Evolutionary conservation across 257 asterid genomes (phyloP), one percentile per base, ranked within the genome.

Genomic region (Rehmannia glutinosa): DNA sequence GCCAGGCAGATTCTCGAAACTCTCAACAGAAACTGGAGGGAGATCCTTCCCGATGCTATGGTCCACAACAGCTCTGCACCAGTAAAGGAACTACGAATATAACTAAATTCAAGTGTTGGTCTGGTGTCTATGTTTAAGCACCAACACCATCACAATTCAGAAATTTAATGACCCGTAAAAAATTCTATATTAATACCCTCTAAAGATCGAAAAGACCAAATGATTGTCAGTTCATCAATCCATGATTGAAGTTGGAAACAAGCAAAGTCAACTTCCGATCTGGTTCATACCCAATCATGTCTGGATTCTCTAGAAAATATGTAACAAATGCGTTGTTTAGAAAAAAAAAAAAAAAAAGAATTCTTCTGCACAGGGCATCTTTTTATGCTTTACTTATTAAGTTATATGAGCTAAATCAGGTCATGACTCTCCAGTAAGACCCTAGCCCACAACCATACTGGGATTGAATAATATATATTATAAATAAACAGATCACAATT

Each of bases 11-110:
- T 88, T 94, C 83, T 91, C 97, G 25, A 94, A 91, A 70, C 77
- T 88, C 73, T 94, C 97, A 69, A 94, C 93, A 70, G 84, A 87
- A 73, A 94, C 90, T 42, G 91, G 76, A 45, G 99, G 99, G 68
- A 94, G 97, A 74, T 94, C 95, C 83, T 94, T 81, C 73, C 97
- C 97, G 15, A 81, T 49, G 76, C 99, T 88, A 75, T 91, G 99
- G 75, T 88, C 97, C 57, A 94, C 95, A 52, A 91, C 96, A 52
- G 97, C 99, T 78, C 99, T 91, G 95, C 80, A 78, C 16, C 76
- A 81, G 15, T 45, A 57, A 78, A 58, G 39, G 56, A 68, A 70
- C 54, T 58, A 64, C 41, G 69, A 51, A 10, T 55, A 61, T 41
- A 46, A 45, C 62, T 43, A 46, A 70, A 46, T 49, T 64, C 54